Evolutionary conservation across 1,139 yeast genomes (phyloP).

Genomic region (Geotrichum klebahnii): DNA sequence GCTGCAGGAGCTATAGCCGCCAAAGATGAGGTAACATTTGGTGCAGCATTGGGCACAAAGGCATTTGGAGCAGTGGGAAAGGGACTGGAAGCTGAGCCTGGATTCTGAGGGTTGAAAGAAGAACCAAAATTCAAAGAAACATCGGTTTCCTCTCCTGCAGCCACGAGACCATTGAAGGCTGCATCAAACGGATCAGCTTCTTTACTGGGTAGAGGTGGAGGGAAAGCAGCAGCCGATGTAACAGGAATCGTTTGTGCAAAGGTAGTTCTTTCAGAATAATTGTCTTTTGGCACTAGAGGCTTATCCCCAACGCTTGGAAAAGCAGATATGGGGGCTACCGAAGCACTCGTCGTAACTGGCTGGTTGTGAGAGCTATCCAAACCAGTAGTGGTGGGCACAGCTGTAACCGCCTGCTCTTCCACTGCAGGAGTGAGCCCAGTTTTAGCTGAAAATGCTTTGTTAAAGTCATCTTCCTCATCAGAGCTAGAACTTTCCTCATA

Average conservation of each 20-base stretch:
- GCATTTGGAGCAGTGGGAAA: background rate
- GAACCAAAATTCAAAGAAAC: background rate
- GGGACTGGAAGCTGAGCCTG: background rate
- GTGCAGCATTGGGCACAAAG: constrained; percentile 2
- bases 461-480: constrained; percentile 30
- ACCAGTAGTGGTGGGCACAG: constrained; percentile 16
- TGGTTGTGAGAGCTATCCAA: constrained; percentile 17
- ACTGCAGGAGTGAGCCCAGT: constrained; percentile 12
- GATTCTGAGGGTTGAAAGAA: constrained; percentile 1
- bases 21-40: background rate
- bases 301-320: too few relatives aligned
- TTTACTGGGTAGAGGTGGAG: constrained; percentile 9
- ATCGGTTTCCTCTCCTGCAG: constrained; percentile 15
- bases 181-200: constrained; percentile 18
- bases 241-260: constrained; percentile 9
- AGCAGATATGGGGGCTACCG: too few relatives aligned
- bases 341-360: constrained; percentile 32
- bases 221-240: constrained; percentile 20
- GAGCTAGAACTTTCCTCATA: constrained; percentile 54
- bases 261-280: constrained; percentile 31
- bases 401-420: constrained; percentile 18
- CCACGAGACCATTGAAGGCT: constrained; percentile 17
- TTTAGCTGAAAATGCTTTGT: constrained; percentile 18
- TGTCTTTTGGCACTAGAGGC: too few relatives aligned
- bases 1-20: constrained; percentile 1